phyloP scores from a whole-genome alignment of 2,329 filamentous ascomycete genomes.

The Talaromyces sp. region DNA sequence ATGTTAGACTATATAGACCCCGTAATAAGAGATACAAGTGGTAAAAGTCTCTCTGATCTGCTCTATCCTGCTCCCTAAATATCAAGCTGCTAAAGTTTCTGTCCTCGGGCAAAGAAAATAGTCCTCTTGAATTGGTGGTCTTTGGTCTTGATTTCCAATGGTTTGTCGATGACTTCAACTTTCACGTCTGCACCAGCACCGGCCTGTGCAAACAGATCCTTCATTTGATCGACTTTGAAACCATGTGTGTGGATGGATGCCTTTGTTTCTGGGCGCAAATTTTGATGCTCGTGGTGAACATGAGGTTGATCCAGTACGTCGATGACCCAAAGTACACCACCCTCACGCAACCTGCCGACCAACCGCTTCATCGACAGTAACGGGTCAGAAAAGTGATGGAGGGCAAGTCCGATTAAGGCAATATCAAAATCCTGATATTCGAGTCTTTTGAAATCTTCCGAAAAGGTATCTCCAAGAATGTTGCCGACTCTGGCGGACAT shows the following conservation, averaged over 20 bases:
- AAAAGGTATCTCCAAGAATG: constrained; percentile 47
- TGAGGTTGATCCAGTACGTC: constrained; percentile 58
- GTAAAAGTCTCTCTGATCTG: too few species aligned
- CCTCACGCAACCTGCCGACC: constrained; percentile 56
- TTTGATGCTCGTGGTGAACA: constrained; percentile 13
- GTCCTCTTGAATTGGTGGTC: constrained; percentile 21
- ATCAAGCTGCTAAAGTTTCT: constrained; percentile 8
- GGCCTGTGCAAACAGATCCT: constrained; percentile 57
- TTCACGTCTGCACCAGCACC: constrained; percentile 55
- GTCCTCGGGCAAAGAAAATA: constrained; percentile 28
- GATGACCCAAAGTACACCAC: constrained; percentile 62
- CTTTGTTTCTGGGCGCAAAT: constrained; percentile 28
- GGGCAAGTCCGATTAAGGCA: constrained; percentile 56
- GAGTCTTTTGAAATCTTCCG: constrained; percentile 52
- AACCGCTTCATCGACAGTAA: constrained; percentile 54
- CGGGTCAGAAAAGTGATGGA: constrained; percentile 65
- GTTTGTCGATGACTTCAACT: constrained; percentile 50
- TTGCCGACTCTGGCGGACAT: constrained; percentile 57
- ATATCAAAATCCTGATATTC: constrained; percentile 67
- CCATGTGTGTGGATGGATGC: constrained; percentile 61
- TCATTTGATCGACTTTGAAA: constrained; percentile 57
- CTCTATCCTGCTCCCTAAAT: not conserved
- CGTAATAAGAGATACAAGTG: too few species aligned
- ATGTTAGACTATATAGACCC: too few species aligned
- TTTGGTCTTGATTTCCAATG: constrained; percentile 39